Evolutionary conservation across 106 monocot genomes (phyloP).

Genomic region (Agapanthus africanus): DNA sequence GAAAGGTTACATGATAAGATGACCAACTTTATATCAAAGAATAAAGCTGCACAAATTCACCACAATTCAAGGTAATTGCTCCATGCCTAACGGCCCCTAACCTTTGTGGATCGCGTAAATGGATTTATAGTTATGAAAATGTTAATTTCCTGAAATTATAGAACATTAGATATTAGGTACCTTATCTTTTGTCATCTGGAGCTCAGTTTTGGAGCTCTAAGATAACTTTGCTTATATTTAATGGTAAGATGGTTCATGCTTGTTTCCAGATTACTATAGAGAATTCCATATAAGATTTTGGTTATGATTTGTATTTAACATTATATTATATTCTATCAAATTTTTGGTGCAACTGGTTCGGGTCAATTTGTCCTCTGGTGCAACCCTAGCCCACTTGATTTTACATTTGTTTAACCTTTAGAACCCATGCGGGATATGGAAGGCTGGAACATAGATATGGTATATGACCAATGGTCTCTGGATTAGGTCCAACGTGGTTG

Average conservation of each 20-base stretch:
- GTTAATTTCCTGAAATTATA: not conserved
- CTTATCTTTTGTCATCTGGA: not conserved
- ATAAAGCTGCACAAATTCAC: slow-evolving; percentile 97
- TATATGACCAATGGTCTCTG: not conserved
- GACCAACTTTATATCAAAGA: slow-evolving; percentile 85
- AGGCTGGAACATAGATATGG: not conserved
- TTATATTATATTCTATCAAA: not conserved
- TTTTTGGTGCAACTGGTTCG: not conserved
- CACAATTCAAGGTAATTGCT: slow-evolving; percentile 46
- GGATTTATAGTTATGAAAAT: not conserved
- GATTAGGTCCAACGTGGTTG: too few species aligned
- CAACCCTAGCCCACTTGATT: too few species aligned
- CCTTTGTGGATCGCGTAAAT: not conserved
- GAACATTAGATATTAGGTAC: not conserved
- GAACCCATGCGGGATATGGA: too few species aligned
- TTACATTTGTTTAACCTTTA: not conserved
- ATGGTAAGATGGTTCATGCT: too few species aligned
- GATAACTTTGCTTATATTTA: too few species aligned
- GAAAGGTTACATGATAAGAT: slow-evolving; percentile 96
- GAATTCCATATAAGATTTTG: not conserved
- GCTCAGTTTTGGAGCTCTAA: not conserved
- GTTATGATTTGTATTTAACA: not conserved
- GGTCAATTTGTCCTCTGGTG: not conserved
- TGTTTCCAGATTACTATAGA: not conserved
- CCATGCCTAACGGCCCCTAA: too few species aligned